Evolutionary conservation across 2,329 filamentous ascomycete species (phyloP).

Genomic region (Colletotrichum sp.): DNA sequence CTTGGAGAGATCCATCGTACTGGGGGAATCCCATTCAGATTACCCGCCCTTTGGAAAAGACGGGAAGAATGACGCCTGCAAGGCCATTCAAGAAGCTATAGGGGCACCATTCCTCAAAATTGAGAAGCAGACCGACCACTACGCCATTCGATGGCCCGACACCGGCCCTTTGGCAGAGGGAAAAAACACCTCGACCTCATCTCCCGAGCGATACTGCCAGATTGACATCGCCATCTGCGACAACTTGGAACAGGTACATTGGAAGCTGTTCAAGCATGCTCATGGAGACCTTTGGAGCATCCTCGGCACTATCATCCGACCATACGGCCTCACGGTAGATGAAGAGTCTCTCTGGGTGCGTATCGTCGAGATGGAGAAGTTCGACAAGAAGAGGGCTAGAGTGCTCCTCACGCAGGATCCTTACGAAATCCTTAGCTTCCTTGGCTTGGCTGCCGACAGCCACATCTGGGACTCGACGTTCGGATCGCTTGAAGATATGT

Average conservation of each 20-base stretch:
- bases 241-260: constrained; percentile 51
- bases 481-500: constrained; percentile 57
- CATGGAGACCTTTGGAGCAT: constrained; percentile 76
- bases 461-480: constrained; percentile 62
- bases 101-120: constrained; percentile 46
- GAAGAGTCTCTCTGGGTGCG: constrained; percentile 69
- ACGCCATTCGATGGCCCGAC: constrained; percentile 62
- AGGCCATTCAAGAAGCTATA: constrained; percentile 35
- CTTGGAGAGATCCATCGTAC: constrained; percentile 27
- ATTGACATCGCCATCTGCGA: constrained; percentile 69
- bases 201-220: constrained; percentile 56
- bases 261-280: constrained; percentile 70
- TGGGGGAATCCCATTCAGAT: neutral
- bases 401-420: constrained; percentile 67
- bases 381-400: constrained; percentile 60
- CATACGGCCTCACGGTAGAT: constrained; percentile 69
- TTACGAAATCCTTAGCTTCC: constrained; percentile 60
- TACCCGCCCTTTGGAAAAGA: neutral
- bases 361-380: constrained; percentile 69
- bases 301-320: constrained; percentile 68
- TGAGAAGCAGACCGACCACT: constrained; percentile 35
- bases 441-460: constrained; percentile 58
- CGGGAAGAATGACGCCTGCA: neutral
- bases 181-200: neutral
- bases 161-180: neutral